These are phyloP conservation scores for Chloris gayana DNA, from an alignment of 176 grass and related monocot genomes.

Conservation along the genomic window DNA sequence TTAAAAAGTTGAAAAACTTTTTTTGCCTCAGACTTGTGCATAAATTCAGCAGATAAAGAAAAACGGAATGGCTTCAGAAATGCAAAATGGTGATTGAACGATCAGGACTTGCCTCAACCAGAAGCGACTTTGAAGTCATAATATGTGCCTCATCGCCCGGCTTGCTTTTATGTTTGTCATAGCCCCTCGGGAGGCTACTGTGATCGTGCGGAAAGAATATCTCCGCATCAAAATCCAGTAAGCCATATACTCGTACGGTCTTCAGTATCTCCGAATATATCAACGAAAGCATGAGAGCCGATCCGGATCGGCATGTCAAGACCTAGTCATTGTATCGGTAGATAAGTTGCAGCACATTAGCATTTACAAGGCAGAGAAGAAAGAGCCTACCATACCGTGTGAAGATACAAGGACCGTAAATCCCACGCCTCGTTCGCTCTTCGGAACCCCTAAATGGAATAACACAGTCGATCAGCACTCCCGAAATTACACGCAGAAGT, in stretches of 20 bases:
- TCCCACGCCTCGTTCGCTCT: conserved; percentile 53
- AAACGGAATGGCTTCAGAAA: neutral
- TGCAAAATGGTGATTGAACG: neutral
- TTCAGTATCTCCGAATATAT: conserved; percentile 95
- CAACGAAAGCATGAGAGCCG: conserved; percentile 71
- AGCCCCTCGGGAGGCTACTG: conserved; percentile 71
- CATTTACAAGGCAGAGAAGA: neutral
- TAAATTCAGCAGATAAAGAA: neutral
- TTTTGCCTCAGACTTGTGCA: neutral
- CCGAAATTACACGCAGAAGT: too few relatives aligned
- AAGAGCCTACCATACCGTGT: conserved; percentile 61
- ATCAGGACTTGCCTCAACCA: conserved; percentile 64
- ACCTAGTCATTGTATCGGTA: conserved; percentile 45
- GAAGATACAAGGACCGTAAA: conserved; percentile 76
- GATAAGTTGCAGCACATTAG: neutral
- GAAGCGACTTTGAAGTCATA: conserved; percentile 72
- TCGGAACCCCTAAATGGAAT: conserved; percentile 65
- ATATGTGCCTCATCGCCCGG: conserved; percentile 69
- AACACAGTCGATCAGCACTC: neutral
- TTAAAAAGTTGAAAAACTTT: neutral
- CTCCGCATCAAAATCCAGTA: conserved; percentile 81
- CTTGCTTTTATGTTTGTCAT: conserved; percentile 76
- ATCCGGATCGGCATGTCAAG: conserved; percentile 86
- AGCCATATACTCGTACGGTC: conserved; percentile 57
- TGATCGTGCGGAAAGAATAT: conserved; percentile 76